Percentiles rank a stretch among this genome's conserved stretches.
Conservation (phyloP, 2,329 filamentous ascomycete species). For the Claviceps arundinis region DNA sequence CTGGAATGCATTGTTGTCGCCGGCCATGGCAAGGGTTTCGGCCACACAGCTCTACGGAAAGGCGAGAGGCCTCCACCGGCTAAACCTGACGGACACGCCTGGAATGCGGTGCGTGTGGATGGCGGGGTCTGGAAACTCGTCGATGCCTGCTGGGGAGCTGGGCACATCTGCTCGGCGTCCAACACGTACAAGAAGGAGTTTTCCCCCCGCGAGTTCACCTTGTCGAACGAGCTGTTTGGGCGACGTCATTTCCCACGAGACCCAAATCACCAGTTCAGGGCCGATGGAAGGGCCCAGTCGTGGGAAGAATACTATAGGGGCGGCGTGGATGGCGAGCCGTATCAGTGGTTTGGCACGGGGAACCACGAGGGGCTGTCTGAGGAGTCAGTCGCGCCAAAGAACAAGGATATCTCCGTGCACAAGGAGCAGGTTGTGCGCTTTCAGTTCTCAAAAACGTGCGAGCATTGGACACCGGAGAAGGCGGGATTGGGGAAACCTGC, state of each 20-base stretch:
- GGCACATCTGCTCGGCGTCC: constrained; percentile 41
- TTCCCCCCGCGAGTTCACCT: constrained; percentile 45
- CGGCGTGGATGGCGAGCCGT: constrained; percentile 34
- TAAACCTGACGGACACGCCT: constrained; percentile 59
- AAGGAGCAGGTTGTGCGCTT: constrained; percentile 53
- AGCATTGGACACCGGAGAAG: constrained; percentile 66
- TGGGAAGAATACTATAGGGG: constrained; percentile 79
- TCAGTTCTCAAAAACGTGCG: constrained; percentile 65
- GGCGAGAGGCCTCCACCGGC: constrained; percentile 54
- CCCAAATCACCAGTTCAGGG: constrained; percentile 55
- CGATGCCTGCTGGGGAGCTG: constrained; percentile 88
- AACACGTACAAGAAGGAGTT: constrained; percentile 56
- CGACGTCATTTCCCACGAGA: constrained; percentile 66
- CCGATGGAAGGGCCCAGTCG: constrained; percentile 50
- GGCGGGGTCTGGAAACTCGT: constrained; percentile 81
- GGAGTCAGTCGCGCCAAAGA: constrained; percentile 44
- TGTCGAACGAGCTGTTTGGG: constrained; percentile 68
- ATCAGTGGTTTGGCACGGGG: constrained; percentile 31
- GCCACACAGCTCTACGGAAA: constrained; percentile 48
- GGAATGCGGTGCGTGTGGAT: constrained; percentile 87
- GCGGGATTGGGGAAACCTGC: constrained; percentile 53
- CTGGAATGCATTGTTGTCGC: constrained; percentile 61
- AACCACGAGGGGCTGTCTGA: constrained; percentile 38
- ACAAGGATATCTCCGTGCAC: constrained; percentile 43
- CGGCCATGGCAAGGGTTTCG: constrained; percentile 80